phyloP scores from a whole-genome alignment of 2,329 filamentous ascomycete species.

The Orbilia javanica region DNA sequence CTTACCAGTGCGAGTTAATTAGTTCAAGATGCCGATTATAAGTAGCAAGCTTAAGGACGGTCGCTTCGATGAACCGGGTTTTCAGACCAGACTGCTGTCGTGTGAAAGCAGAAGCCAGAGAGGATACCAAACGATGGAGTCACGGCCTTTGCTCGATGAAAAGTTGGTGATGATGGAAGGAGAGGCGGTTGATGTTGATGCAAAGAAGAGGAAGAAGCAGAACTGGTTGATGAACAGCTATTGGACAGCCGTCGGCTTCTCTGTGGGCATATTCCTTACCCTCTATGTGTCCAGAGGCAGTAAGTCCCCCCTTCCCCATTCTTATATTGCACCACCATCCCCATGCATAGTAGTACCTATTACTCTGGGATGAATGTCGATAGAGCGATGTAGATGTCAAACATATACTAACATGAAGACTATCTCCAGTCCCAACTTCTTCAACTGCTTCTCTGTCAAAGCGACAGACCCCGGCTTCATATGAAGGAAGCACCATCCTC shows the following conservation, averaged over 20 bases:
- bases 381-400: not conserved
- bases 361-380: no score
- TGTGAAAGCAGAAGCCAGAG: not conserved
- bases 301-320: not conserved
- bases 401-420: not conserved
- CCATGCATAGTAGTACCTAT: no score
- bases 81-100: not conserved
- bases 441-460: not conserved
- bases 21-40: not conserved
- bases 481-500: constrained; percentile 28
- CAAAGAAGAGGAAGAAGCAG: not conserved
- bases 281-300: not conserved
- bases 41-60: not conserved
- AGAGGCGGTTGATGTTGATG: not conserved
- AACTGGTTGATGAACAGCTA: not conserved
- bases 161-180: not conserved
- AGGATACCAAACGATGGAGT: constrained; percentile 8
- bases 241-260: not conserved
- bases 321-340: not conserved
- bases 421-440: not conserved
- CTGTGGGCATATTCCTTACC: not conserved
- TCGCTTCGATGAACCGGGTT: not conserved
- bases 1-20: not conserved
- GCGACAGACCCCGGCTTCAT: not conserved
- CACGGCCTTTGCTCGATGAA: not conserved